Percentiles rank a stretch among this genome's conserved stretches.
Conservation (phyloP, 768 basidiomycete species). For the Suillus subluteus region DNA sequence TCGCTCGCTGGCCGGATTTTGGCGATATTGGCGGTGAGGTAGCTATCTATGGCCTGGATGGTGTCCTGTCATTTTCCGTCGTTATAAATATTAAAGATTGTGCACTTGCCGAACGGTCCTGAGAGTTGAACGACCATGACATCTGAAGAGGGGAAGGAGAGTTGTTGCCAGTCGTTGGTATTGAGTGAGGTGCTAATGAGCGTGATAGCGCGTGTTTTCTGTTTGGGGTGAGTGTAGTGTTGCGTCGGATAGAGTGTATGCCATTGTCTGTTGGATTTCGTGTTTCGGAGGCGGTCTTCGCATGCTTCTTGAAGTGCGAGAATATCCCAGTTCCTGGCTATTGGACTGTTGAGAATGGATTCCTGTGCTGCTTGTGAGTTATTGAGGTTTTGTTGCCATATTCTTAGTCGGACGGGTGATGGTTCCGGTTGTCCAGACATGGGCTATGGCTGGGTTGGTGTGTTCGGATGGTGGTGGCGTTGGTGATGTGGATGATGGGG, state of each 20-base stretch:
- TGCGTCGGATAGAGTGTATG: not conserved
- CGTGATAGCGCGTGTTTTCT: rapidly evolving
- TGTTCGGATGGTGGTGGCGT: too few species aligned
- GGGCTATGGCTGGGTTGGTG: too few species aligned
- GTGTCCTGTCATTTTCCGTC: not conserved
- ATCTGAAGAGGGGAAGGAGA: not conserved
- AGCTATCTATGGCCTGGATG: rapidly evolving
- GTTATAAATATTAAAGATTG: too few species aligned
- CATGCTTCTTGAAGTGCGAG: not conserved
- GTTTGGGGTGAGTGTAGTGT: not conserved
- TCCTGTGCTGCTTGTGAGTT: not conserved
- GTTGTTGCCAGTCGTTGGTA: not conserved
- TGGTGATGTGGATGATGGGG: too few species aligned
- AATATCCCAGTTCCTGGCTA: not conserved
- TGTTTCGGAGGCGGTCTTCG: not conserved
- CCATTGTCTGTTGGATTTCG: not conserved
- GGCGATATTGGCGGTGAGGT: not conserved
- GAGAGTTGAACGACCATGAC: not conserved
- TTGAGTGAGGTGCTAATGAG: not conserved
- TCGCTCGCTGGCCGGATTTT: rapidly evolving
- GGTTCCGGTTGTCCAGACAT: not conserved
- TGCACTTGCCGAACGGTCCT: rapidly evolving
- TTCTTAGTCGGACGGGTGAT: not conserved
- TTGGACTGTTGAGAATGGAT: not conserved
- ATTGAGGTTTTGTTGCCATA: not conserved